Base-by-base conservation (phyloP, 164 flowering plant species). In the grape (Vitis vinifera) region DNA sequence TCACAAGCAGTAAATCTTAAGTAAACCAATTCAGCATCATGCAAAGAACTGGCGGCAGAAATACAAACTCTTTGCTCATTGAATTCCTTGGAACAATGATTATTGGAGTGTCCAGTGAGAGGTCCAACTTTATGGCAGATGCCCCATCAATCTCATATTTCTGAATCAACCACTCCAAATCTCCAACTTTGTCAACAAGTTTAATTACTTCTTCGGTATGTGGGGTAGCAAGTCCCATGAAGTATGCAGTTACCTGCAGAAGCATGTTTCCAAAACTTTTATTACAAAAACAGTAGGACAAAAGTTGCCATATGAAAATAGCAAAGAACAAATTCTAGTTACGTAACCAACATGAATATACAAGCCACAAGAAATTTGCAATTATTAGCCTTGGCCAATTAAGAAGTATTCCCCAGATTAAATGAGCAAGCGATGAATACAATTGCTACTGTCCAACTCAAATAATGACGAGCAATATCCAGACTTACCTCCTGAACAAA, bases 121-220 rank as follows among this genome's bases (percentile, higher is more conserved):
- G 89, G 77, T 96, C 97, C 71, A 96, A 83, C 85, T 91, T 93
- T 50, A 96, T 44, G 14, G 98, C 95, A 64, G 92, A 68, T 52
- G 97, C 87, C 58, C 99, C 99, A 78, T 96, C 99, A 69, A 96
- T 90, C 84, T 96, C 99, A 82, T 85, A 88, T 74, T 93, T 93
- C 76, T 89, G 86, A 84, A 96, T 93, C 76, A 93, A 78, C 98
- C 98, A 88, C 80, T 96, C 99, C 76, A 93, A 86, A n/a, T 79
- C 98, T 29, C 98, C 98, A 75, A 93, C 98, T 84, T 88, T 96
- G 72, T 96, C 99, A 73, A 91, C 99, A 85, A 91, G 86, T 71
- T 88, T 86, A 63, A 96, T 89, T 63, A 87, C 99, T 84, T 93
- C 99, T 78, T 96, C 99, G 17, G 95, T 83, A 68, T 84, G 87